These are phyloP conservation scores for Thamnidium elegans DNA, from an alignment of 192 early-diverging fungal species.

Conservation along the genomic window DNA sequence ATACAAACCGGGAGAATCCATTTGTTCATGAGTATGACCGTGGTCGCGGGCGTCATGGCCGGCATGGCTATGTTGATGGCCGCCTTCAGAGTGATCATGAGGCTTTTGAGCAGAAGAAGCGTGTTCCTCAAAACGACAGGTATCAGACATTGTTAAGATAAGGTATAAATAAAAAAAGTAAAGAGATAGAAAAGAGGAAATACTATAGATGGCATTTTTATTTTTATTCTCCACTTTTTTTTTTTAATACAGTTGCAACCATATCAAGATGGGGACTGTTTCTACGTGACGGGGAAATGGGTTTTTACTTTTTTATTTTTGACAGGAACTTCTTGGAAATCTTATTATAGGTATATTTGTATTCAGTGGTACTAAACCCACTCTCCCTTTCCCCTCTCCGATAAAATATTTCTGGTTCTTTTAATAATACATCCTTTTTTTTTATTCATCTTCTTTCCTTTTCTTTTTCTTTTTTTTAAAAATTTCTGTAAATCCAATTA, in stretches of 20 bases:
- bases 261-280: too few relatives aligned
- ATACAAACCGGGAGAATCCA: slow-evolving; percentile 86
- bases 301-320: too few relatives aligned
- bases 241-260: too few relatives aligned
- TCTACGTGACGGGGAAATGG: too few relatives aligned
- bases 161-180: not conserved
- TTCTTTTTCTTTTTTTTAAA: not conserved
- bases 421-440: not conserved
- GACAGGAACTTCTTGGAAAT: too few relatives aligned
- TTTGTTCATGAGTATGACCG: slow-evolving; percentile 87
- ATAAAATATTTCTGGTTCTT: not conserved
- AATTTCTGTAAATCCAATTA: not conserved
- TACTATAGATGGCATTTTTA: not conserved
- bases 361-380: too few relatives aligned
- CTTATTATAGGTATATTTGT: too few relatives aligned
- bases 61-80: slow-evolving; percentile 59
- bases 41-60: slow-evolving; percentile 64
- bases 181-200: not conserved
- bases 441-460: not conserved
- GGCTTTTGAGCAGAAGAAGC: slow-evolving; percentile 39
- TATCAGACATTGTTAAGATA: slow-evolving; percentile 8
- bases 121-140: slow-evolving; percentile 54
- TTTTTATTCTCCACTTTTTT: too few relatives aligned
- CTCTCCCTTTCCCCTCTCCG: not conserved
- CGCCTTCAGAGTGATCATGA: slow-evolving; percentile 40